Evolutionary conservation across 2,329 filamentous ascomycete species (phyloP), one percentile per base, ranked within the genome.

Genomic region (Rutstroemia sp.): DNA sequence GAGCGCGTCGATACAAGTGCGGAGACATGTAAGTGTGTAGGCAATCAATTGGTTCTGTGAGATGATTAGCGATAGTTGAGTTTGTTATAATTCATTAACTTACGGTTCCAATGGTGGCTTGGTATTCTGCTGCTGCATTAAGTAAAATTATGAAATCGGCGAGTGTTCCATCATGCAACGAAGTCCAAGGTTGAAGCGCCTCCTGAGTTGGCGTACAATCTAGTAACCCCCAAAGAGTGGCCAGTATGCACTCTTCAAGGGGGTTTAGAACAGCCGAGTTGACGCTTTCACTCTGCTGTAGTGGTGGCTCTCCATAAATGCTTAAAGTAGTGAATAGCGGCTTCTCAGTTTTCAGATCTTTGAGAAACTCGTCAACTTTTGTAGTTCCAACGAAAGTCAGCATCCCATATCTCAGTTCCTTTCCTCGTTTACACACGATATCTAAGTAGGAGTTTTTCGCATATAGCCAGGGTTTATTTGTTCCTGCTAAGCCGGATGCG

Each of bases 31-130:
- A 2, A 63, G 46, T n/a, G 62, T 60, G 27, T 62, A 57, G 6
- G 62, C 56, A 42, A 62, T 61, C 9, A 63, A n/a, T 48, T 60
- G 58, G n/a, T 63, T 53, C 60, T 63, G 41, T 8, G 38, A 6
- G 23, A 38, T 46, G 4, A 19, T 56, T 14, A 56, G 54, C 42
- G 18, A 16, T 4, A 23, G 6, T n/a, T 19, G 19, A 16, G 30
- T 16, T n/a, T 3, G 27, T 25, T 12, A 2, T n/a, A 21, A 12
- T 21, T n/a, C 10, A 21, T 5, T 12, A 21, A 30, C 54, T 47
- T 34, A 56, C 49, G 39, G 30, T 56, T 10, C 34, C 41, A 27
- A 52, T 6, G 21, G 27, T 34, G n/a, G 49, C 49, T 41, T 56
- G 54, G 14, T 52, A 56, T 21, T 46, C 8, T 8, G 48, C 49